Base-by-base conservation (phyloP, 2,329 filamentous ascomycete genomes). In the Ophiognomonia clavigignenti-juglandacearum region DNA sequence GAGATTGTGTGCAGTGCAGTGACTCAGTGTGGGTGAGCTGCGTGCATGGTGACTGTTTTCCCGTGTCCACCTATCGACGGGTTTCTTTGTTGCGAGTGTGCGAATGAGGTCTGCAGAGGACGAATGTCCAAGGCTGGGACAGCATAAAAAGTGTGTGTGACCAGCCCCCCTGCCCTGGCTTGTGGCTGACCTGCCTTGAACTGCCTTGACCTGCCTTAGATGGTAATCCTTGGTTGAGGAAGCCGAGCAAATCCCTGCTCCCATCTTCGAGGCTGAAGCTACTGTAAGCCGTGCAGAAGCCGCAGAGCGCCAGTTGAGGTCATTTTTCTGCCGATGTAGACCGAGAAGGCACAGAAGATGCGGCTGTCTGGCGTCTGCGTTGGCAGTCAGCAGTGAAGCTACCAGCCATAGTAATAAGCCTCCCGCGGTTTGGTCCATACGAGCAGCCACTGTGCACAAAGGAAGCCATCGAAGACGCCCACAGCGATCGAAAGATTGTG, bases 181-280 rank as follows among this genome's bases (percentile, higher is more conserved):
- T 13, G 31, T n/a, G 14, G 31, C 16, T n/a, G 18, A n/a, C 6
- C 16, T 4, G 29, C n/a, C 11, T n/a, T 13, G 29, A 13, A 31
- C 5, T 10, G 29, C n/a, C 5, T 10, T 31, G 29, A 10, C 13
- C 29, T 42, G 39, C 34, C 48, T 50, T 43, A 31, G 48, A 39
- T 39, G 44, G 23, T 31, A 22, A 44, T 34, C 36, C 38, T 39
- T 43, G 34, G 27, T 16, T 16, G 31, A n/a, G 19, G 24, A 13
- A 26, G 29, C 34, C 29, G 48, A 32, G 40, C 31, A 37, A 32
- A 44, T 14, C 44, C 48, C 34, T 51, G 48, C 37, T 19, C 24
- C 29, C 27, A 45, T 32, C 44, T 13, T 50, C 45, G 45, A 48
- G 48, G 45, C 44, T 51, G 40, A 41, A 43, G 40, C 31, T 47